Base-by-base conservation (phyloP, 176 grass and related monocot genomes). In the Carex myosuroides region DNA sequence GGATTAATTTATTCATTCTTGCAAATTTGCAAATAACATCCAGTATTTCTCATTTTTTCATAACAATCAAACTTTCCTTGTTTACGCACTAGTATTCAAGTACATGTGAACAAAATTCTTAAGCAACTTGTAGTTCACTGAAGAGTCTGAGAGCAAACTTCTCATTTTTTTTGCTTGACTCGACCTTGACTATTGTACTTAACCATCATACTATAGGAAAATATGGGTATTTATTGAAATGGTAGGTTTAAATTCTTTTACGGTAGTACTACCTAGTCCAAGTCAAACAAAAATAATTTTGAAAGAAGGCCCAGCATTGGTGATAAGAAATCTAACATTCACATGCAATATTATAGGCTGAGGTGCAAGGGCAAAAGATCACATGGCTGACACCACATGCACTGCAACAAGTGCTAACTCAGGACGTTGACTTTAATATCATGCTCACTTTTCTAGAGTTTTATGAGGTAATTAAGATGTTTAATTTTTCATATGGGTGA, bases 381-480 rank as follows among this genome's bases (percentile, higher is more conserved):
- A 99, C 91, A 56, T 99, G 96, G 96, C 39, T 99, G 81, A 99
- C 91, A 46, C 96, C 96, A n/a, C 93, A 99, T 89, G 91, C 91
- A 81, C 86, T 99, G 77, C 96, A 99, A 62, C 96, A 99, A 92
- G 93, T 95, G 66, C 64, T 99, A 67, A 92, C 96, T 5, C 88
- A 90, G 75, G 93, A 99, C 18, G 91, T 99, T 16, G 96, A 99
- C 81, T 99, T 93, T 84, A 99, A 95, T 90, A 92, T 99, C 85
- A 99, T 99, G 96, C 88, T 93, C n/a, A 95, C 89, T 22, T 99
- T 99, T 89, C 76, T 90, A 67, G 96, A 99, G 84, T 99, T 99
- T 69, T 95, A 99, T 2, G 93, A 93, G 93, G 96, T 92, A 90
- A 85, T 50, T 44, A 16, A 71, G 52, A 88, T 74, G 26, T 46